Conservation (phyloP, 2,329 filamentous ascomycete genomes). For the Colletotrichum kahawae region DNA sequence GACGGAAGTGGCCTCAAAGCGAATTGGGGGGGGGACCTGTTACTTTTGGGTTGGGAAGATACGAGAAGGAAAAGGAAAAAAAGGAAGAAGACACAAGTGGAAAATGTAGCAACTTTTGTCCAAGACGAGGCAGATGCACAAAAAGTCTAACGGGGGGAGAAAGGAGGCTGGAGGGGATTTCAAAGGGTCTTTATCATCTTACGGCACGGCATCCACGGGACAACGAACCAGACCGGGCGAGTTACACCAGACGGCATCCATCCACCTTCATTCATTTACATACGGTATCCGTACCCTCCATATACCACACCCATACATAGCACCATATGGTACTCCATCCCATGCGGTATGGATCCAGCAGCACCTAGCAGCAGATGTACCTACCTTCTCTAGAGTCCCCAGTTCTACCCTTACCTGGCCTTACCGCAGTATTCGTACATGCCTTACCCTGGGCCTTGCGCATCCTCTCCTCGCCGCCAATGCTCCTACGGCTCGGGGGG, state of each 20-base stretch:
- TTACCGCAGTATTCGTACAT: not conserved
- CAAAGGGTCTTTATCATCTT: constrained; percentile 20
- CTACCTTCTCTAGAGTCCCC: not conserved
- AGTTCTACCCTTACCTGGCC: not conserved
- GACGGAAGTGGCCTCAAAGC: not conserved
- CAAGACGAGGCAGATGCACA: constrained; percentile 7
- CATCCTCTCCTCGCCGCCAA: not conserved
- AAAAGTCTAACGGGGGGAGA: not conserved
- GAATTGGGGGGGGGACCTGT: not conserved
- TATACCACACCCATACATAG: not conserved
- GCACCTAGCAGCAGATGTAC: not conserved
- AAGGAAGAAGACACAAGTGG: not conserved
- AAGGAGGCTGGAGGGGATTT: constrained; percentile 7
- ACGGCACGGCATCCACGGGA: constrained; percentile 12
- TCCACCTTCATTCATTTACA: not conserved
- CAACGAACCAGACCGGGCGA: not conserved
- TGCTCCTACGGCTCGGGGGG: not conserved
- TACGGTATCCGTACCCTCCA: constrained; percentile 1
- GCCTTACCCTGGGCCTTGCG: not conserved
- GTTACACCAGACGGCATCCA: not conserved
- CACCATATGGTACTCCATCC: not conserved
- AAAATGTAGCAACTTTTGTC: not conserved
- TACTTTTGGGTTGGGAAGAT: not conserved
- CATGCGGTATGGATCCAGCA: not conserved
- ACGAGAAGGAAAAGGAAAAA: not conserved